Base-by-base conservation (phyloP, 106 monocot genomes). In the Chionographis japonica region DNA sequence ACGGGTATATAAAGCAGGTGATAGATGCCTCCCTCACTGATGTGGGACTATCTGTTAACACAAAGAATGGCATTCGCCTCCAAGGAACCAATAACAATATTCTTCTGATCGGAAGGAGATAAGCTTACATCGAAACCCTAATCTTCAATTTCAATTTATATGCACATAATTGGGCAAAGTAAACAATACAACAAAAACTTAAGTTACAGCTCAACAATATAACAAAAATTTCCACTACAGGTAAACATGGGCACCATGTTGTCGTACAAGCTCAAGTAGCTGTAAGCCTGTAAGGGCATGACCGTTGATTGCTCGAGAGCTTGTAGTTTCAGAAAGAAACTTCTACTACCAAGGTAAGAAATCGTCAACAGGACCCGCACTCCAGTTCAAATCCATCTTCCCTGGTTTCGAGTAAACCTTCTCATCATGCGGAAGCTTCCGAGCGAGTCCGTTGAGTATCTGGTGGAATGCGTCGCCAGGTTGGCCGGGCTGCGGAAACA, bases 401-500 rank as follows among this genome's bases (percentile, higher is more conserved):
- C 65, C 65, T 2, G 65, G 18, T 39, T 51, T 65, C 50, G 51
- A 65, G 65, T 20, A 65, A 52, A 17, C 11, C 19, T 20, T 35
- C 50, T 39, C 40, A 18, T 50, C 50, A 35, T 69, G 68, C 4
- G 68, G 68, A 12, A 69, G 55, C 43, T 58, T 69, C 11, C 68
- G 56, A 42, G 68, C 56, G 12, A 69, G 68, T 4, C 55, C 57
- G 13, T 58, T 69, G 17, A 69, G 50, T 56, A 57, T 46, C 40
- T 69, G 68, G 36, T 69, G 68, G 68, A 69, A 69, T 10, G 68
- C 68, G 19, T 69, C 68, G 8, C 68, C 68, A 19, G 58, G 40
- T 27, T 69, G 40, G 2, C 56, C 39, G 8, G 68, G 68, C 17
- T 69, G 41, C 4, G 40, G 42, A 13, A 69, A 69, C 1, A 57